Conservation (phyloP, 2,329 filamentous ascomycete genomes). For the Ceratocystis alfenasii region DNA sequence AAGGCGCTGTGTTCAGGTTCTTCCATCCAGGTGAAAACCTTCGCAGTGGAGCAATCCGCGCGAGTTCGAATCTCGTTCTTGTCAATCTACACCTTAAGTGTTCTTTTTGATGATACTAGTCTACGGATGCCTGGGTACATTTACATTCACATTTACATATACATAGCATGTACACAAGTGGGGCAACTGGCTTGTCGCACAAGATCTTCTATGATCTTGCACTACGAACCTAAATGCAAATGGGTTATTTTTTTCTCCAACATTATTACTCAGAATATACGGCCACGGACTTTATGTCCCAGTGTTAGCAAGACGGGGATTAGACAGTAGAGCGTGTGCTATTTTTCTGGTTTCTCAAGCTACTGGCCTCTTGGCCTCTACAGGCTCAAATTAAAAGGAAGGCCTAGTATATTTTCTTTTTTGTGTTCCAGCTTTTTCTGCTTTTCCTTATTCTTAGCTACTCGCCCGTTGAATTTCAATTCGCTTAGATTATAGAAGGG, state of each 20-base stretch:
- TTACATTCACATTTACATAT: too few species aligned
- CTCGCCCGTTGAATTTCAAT: background rate
- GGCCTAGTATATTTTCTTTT: background rate
- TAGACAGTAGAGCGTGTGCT: too few species aligned
- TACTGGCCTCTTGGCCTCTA: background rate
- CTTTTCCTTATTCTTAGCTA: background rate
- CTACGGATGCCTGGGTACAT: too few species aligned
- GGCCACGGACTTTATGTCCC: too few species aligned
- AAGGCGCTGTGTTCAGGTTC: slow-evolving; percentile 21
- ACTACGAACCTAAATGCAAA: too few species aligned
- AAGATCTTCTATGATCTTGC: too few species aligned
- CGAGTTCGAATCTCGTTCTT: slow-evolving; percentile 27
- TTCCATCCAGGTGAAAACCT: background rate
- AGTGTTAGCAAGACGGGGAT: too few species aligned
- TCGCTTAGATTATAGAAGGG: background rate
- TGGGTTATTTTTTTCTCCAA: too few species aligned
- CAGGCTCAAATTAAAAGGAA: background rate
- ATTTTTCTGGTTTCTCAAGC: background rate
- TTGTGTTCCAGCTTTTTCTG: slow-evolving; percentile 4
- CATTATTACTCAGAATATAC: too few species aligned
- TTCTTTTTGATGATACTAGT: too few species aligned
- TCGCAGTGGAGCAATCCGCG: slow-evolving; percentile 23
- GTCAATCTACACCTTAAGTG: slow-evolving; percentile 22
- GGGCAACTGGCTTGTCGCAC: too few species aligned
- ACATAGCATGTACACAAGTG: too few species aligned